phyloP scores from a whole-genome alignment of 306 rosid genomes.

The Lagenaria siceraria region DNA sequence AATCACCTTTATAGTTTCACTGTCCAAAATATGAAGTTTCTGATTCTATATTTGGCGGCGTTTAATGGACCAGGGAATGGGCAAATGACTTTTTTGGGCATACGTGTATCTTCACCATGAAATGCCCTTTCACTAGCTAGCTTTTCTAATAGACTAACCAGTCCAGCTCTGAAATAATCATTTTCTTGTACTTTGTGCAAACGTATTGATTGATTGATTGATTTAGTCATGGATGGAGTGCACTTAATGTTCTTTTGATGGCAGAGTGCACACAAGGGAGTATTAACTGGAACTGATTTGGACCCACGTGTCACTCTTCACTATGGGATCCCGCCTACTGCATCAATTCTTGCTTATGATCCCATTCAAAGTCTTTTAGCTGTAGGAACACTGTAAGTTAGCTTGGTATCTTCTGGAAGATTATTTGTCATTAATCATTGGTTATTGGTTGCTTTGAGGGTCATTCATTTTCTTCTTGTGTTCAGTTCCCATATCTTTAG shows the following conservation, averaged over 20 bases:
- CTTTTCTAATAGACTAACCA: neutral
- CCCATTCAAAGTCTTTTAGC: conserved; percentile 59
- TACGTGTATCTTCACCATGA: neutral
- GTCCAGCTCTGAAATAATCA: neutral
- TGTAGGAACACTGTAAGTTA: conserved; percentile 66
- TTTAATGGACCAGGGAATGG: neutral
- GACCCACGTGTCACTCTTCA: conserved; percentile 49
- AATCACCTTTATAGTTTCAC: neutral
- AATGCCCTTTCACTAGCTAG: neutral
- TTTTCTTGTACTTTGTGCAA: neutral
- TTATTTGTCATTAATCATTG: neutral
- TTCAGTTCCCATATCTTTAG: neutral
- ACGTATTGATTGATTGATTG: neutral
- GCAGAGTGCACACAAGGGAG: conserved; percentile 22
- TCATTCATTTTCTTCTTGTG: neutral
- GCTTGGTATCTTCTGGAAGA: neutral
- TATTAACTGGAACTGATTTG: conserved; percentile 25
- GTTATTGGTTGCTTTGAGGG: neutral
- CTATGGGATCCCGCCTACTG: conserved; percentile 71
- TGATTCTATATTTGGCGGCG: neutral
- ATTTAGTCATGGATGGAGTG: too few species aligned
- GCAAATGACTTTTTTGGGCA: neutral
- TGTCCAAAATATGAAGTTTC: neutral
- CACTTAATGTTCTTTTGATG: neutral
- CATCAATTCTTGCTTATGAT: conserved; percentile 77